Base-by-base conservation (phyloP, 257 asterid species). In the Verbena officinalis region DNA sequence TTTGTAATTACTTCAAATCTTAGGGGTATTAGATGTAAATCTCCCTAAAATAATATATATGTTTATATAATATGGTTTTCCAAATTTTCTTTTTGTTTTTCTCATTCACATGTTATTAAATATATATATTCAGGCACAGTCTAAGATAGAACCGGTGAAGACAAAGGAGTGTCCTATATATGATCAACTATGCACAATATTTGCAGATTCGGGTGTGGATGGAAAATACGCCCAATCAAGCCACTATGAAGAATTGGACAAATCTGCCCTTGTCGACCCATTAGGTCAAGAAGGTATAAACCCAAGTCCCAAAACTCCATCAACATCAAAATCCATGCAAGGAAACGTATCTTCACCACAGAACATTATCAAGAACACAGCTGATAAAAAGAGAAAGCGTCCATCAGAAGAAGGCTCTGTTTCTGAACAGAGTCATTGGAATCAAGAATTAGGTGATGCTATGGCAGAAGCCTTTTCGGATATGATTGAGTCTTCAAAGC, bases 171-270 rank as follows among this genome's bases (percentile, higher is more conserved):
- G 97, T 64, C 93, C 93, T 62, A 86, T 91, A 19, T 91, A 81
- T 43, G 96, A 82, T 38, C 95, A 91, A 62, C 63, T 92, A 64
- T 80, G 93, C 83, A 69, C 79, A 9, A 92, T 92, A 75, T 92
- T 92, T 78, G 97, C 91, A 38, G 98, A 89, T 54, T 81, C 93
- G 0, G 85, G 91, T 7, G 93, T 86, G 40, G 93, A 87, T 67
- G 98, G 98, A 10, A 87, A 82, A 77, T 92, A 92, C 55, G 98
- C 97, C 10, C 98, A 89, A 64, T 92, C 98, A 48, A 92, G 98
- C 77, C 98, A 91, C 81, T 91, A 89, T 16, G 90, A 74, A 74
- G 95, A 78, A 74, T 15, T 83, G 64, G 84, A 84, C 70, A 86
- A 75, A 36, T 65, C 85, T 7, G 59, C 59, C 7, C 81, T 63